These are phyloP conservation scores for Colletotrichum abscissum DNA, from an alignment of 2,329 filamentous ascomycete species.

Conservation along the genomic window DNA sequence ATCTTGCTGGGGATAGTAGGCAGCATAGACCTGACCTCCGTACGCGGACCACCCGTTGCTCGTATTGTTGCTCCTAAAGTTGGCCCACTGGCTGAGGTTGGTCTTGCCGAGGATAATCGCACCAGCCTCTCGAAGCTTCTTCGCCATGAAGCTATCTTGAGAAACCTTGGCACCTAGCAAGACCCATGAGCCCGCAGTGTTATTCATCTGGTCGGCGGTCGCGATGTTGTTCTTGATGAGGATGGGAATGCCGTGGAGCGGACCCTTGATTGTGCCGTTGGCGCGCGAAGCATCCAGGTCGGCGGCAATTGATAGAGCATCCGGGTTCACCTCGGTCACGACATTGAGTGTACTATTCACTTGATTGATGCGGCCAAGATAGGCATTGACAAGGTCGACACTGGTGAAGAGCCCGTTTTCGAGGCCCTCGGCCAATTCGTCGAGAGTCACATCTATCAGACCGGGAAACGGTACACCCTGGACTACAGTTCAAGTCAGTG, in stretches of 20 bases:
- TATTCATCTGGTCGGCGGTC: conserved; percentile 70
- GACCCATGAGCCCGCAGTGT: conserved; percentile 68
- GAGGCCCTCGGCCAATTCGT: conserved; percentile 46
- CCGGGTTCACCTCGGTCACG: conserved; percentile 49
- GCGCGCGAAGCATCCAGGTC: conserved; percentile 46
- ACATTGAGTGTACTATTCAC: conserved; percentile 42
- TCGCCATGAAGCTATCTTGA: conserved; percentile 66
- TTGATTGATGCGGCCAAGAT: conserved; percentile 41
- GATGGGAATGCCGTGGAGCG: conserved; percentile 72
- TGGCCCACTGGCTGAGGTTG: conserved; percentile 73
- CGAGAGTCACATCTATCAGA: conserved; percentile 46
- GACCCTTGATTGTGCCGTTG: conserved; percentile 44
- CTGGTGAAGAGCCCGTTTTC: conserved; percentile 47
- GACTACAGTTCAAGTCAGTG: conserved; percentile 6
- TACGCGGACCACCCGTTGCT: conserved; percentile 73
- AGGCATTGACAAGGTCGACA: conserved; percentile 48
- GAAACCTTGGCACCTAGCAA: conserved; percentile 66
- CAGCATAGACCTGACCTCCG: conserved; percentile 70
- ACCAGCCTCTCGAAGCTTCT: conserved; percentile 68
- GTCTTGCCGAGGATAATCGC: conserved; percentile 73
- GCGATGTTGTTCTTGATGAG: conserved; percentile 75
- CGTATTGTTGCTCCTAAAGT: conserved; percentile 67
- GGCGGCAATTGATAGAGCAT: conserved; percentile 46
- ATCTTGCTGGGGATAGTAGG: conserved; percentile 70
- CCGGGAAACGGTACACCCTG: conserved; percentile 41